Base-by-base conservation (phyloP, 352 stramenopile species). In the Pythium sukuiense region DNA sequence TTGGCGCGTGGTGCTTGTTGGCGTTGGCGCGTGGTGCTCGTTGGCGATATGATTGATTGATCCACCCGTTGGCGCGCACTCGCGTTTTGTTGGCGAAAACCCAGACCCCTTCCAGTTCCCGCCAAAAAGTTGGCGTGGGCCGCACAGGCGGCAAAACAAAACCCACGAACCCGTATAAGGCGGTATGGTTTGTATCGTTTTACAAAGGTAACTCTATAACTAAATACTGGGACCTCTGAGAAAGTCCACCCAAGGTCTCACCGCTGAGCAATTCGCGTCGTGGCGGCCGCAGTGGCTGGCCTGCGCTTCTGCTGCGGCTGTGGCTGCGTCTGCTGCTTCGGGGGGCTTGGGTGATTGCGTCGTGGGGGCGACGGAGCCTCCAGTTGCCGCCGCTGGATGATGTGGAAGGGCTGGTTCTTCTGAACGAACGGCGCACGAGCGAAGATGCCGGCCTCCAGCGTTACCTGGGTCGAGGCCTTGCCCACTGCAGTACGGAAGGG, bases 401-500 rank as follows among this genome's bases (percentile, higher is more conserved):
- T 85, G 62, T 83, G 76, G 58, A 74, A 78, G 11, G 81, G 76
- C 14, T 61, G 60, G 46, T 92, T 89, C 43, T 79, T 69, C 52
- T 89, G 65, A 3, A 79, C 59, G 53, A 87, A 92, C 3, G 81
- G 79, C 18, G 61, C 74, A 0, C 69, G 62, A 8, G 82, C 72
- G 39, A 94, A 90, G 49, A 94, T 71, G n/a, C 86, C 72, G 6
- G 72, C 63, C 43, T 89, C 73, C 6, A 70, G 72, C 7, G 77
- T 54, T 0, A 81, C 46, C 20, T 76, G 69, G n/a, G 76, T 88
- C 9, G 83, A 86, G 20, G 85, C 80, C 48, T 90, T 91, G 58
- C 86, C 86, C 32, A 94, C 72, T 32, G 65, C 71, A 13, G 80
- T 69, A 8, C 78, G 82, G 62, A 94, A 94, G 6, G 84, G 86